Percentiles rank a stretch among this genome's conserved stretches.
Evolutionary conservation across 768 basidiomycete species (phyloP).

Genomic region (Boletus subcaerulescens): DNA sequence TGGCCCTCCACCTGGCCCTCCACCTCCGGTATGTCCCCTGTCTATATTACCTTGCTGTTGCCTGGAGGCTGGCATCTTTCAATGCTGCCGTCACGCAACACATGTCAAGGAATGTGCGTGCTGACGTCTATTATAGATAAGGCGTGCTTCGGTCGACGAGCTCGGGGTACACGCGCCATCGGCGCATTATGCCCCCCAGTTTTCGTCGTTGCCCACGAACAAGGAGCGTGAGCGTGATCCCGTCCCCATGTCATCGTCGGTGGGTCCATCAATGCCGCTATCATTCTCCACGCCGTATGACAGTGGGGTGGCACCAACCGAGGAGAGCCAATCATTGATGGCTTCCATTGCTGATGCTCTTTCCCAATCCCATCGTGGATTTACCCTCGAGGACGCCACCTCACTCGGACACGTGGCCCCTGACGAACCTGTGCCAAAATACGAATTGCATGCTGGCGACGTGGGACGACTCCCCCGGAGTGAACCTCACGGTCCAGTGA

Average conservation of each 20-base stretch:
- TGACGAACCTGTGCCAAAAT: conserved; percentile 39
- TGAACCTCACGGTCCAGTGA: conserved; percentile 16
- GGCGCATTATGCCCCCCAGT: conserved; percentile 32
- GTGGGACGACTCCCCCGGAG: conserved; percentile 5
- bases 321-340: conserved; percentile 34
- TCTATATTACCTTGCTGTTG: conserved; percentile 15
- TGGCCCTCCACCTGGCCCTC: conserved; percentile 5
- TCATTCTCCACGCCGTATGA: conserved; percentile 9
- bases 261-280: conserved; percentile 2
- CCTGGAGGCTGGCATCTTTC: conserved; percentile 15
- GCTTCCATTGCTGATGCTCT: conserved; percentile 40
- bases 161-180: conserved; percentile 18
- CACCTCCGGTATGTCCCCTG: conserved; percentile 17
- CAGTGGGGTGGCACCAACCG: conserved; percentile 6
- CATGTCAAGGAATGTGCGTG: conserved; percentile 1
- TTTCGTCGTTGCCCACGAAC: conserved; percentile 62
- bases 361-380: conserved; percentile 23
- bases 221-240: conserved; percentile 39
- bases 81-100: conserved; percentile 12
- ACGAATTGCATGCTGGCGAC: conserved; percentile 26
- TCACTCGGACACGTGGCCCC: conserved; percentile 15
- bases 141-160: conserved; percentile 26
- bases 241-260: conserved; percentile 11
- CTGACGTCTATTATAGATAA: conserved; percentile 11
- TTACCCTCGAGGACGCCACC: conserved; percentile 24